These are phyloP conservation scores for Suillus bovinus DNA, from an alignment of 768 basidiomycete species.

Conservation along the genomic window DNA sequence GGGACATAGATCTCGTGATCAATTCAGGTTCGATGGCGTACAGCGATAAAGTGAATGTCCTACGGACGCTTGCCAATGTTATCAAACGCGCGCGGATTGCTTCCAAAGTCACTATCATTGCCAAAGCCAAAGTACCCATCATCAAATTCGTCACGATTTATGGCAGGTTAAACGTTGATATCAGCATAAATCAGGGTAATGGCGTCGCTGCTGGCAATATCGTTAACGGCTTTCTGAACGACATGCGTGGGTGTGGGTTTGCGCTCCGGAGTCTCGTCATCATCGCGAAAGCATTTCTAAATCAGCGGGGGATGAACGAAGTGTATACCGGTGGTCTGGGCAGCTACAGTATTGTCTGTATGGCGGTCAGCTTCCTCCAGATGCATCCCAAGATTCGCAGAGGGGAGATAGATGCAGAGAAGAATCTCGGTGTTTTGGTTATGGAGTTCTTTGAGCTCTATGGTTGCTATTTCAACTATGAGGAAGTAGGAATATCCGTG, in stretches of 20 bases:
- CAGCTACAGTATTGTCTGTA: conserved; percentile 90
- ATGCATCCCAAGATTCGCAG: conserved; percentile 94
- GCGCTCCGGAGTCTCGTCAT: conserved; percentile 84
- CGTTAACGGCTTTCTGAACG: conserved; percentile 74
- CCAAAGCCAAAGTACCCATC: conserved; percentile 94
- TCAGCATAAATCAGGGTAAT: conserved; percentile 89
- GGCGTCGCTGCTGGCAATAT: conserved; percentile 79
- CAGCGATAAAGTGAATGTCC: conserved; percentile 64
- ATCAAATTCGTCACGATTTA: conserved; percentile 88
- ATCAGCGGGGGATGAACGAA: conserved; percentile 93
- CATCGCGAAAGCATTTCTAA: conserved; percentile 88
- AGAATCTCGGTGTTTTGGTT: conserved; percentile 90
- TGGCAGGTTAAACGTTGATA: conserved; percentile 87
- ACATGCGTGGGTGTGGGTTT: conserved; percentile 54
- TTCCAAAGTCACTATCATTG: conserved; percentile 80
- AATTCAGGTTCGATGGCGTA: conserved; percentile 75
- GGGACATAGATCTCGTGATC: conserved; percentile 95
- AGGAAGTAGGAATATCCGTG: conserved; percentile 86
- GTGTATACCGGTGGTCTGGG: conserved; percentile 96
- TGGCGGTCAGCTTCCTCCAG: conserved; percentile 93
- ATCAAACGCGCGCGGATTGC: conserved; percentile 78
- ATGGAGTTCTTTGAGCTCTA: conserved; percentile 99
- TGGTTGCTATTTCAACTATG: conserved; percentile 89
- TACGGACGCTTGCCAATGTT: conserved; percentile 76
- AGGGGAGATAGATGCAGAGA: conserved; percentile 83